Base-by-base conservation (phyloP, 176 grass and related monocot species). In the Musa schizocarpa region DNA sequence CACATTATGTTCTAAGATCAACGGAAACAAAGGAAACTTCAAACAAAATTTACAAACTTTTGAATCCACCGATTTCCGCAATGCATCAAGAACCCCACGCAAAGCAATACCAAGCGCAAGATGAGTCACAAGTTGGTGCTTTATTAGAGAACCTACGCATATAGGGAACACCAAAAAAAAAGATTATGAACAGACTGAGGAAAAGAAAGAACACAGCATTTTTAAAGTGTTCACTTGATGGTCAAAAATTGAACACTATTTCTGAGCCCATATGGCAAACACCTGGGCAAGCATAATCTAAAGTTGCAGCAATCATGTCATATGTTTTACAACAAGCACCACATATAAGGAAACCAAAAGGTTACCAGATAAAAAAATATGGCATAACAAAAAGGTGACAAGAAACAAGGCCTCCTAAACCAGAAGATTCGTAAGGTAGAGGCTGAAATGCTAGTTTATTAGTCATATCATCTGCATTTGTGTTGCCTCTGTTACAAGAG, bases 21-120 rank as follows among this genome's bases (percentile, higher is more conserved):
- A 74, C 13, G 3, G 17, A 56, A 27, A 27, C 8, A 26, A 65
- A 52, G 24, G 0, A 52, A 17, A 52, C 43, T 14, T 17, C 53
- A 55, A 21, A 26, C 22, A 54, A 89, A 9, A 12, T 74, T 53
- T 83, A 43, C 81, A 52, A 76, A 97, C 94, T 84, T 97, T 97
- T 76, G 94, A 97, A 86, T 97, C 94, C 63, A 91, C 74, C 82
- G 88, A 80, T 97, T 93, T 97, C 69, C 94, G 88, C 88, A 93
- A 77, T 29, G 85, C 83, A 85, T 97, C 94, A 85, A 97, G 90
- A 90, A 97, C 94, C 55, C 82, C 84, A 43, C 94, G 88, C 76
- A 91, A 69, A 83, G 94, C 94, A 74, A 87, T 88, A 64, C 94
- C 94, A 53, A 97, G 90, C 9, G 77, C 54, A 64, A 93, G 77